Evolutionary conservation across 306 rosid species (phyloP), one percentile per base, ranked within the genome.

Genomic region (Trifolium dubium): DNA sequence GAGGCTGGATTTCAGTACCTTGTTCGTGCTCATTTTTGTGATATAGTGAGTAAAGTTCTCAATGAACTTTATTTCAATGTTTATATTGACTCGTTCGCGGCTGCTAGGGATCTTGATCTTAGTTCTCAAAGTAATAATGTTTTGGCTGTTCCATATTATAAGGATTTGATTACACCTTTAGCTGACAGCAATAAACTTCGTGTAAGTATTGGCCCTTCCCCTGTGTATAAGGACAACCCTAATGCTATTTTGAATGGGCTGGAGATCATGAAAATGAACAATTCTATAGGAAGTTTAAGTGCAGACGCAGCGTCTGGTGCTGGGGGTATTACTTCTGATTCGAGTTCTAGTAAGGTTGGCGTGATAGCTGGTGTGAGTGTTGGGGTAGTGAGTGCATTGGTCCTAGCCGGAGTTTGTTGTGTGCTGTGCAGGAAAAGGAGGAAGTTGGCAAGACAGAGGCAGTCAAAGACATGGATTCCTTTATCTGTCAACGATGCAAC

Each of bases 231-330:
- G 32, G 59, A 7, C 19, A 65, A 43, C 63, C 94, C 94, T 19
- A 85, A 85, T 73, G 98, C 92, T 59, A 91, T 93, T 79, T 72
- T 93, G 61, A 93, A 93, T 88, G 98, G 97, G 53, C 79, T 93
- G 75, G 98, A 93, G 92, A 85, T 93, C 62, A 80, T 93, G 94
- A 93, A 93, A 84, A 80, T 93, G 86, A 93, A 82, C 85, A 88
- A 89, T 68, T 85, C 98, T 32, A 63, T 23, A 70, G 91, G 97
- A 53, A 85, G 93, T 76, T 90, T 89, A 32, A 68, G 88, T 72
- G 79, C 54, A 34, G 83, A 32, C 9, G 23, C 62, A 29, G 77
- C 71, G 32, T 35, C 79, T 59, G 69, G n/a, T 60, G 61, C 64
- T 56, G 65, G n/a, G 50, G 71, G 35, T 70, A 60, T 6, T 66